Evolutionary conservation across 768 basidiomycete species (phyloP).

Genomic region (Saitozyma podzolica): DNA sequence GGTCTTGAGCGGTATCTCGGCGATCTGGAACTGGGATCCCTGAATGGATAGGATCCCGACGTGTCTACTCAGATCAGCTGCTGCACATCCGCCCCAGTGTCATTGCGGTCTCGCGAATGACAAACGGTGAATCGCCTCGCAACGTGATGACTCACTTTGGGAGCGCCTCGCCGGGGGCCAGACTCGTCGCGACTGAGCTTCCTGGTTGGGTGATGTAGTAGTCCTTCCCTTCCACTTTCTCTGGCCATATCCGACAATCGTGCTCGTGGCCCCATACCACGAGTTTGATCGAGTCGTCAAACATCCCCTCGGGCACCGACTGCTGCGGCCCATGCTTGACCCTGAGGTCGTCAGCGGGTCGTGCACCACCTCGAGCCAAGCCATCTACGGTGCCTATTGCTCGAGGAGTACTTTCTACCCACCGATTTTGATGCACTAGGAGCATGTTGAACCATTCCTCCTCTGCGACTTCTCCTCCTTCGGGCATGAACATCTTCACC

Average conservation of each 20-base stretch:
- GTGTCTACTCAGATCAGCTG: conserved; percentile 62
- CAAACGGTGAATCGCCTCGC: conserved; percentile 1
- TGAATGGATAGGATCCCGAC: conserved; percentile 86
- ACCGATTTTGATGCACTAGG: conserved; percentile 95
- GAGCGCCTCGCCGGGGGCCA: conserved; percentile 88
- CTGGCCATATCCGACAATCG: conserved; percentile 88
- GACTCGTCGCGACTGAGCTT: conserved; percentile 87
- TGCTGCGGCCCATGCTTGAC: conserved; percentile 94
- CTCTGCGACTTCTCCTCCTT: conserved; percentile 60
- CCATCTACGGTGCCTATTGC: too few species aligned
- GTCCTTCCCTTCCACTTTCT: conserved; percentile 83
- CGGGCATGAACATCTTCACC: conserved; percentile 93
- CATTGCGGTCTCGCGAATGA: neutral
- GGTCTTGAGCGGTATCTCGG: conserved; percentile 81
- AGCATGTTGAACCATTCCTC: conserved; percentile 90
- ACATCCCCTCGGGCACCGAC: conserved; percentile 93
- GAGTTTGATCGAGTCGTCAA: conserved; percentile 89
- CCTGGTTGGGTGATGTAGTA: conserved; percentile 95
- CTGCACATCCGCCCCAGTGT: neutral
- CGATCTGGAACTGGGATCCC: conserved; percentile 80
- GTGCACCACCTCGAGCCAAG: neutral
- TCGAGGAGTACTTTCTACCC: conserved; percentile 21
- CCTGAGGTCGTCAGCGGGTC: conserved; percentile 54
- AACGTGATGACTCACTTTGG: conserved; percentile 67
- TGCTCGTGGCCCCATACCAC: conserved; percentile 99